Evolutionary conservation across 2,329 filamentous ascomycete species (phyloP).

Genomic region (Cladosporium sp.): DNA sequence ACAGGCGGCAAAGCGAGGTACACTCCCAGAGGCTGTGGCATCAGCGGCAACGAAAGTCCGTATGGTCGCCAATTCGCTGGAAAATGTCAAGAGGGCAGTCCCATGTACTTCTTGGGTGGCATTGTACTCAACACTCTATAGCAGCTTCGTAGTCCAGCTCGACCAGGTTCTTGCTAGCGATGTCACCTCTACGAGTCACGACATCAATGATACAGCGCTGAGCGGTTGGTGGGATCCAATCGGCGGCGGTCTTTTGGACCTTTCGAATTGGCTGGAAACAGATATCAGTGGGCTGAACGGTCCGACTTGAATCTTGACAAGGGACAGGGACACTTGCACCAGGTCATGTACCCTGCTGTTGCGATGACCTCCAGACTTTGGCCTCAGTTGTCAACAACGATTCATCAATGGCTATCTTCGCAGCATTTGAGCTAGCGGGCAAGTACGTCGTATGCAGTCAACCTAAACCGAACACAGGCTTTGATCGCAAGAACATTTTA

Average conservation of each 20-base stretch:
- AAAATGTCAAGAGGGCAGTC: conserved; percentile 1
- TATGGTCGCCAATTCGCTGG: conserved; percentile 1
- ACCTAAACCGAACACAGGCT: neutral
- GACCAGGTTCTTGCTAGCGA: conserved; percentile 5
- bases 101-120: conserved; percentile 6
- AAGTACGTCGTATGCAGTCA: neutral
- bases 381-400: no score
- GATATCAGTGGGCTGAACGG: no score
- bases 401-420: no score
- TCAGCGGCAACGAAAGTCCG: conserved; percentile 2
- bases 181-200: neutral
- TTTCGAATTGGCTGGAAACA: conserved; percentile 8
- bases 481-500: no score
- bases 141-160: conserved; percentile 1
- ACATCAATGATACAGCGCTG: neutral
- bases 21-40: neutral
- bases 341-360: no score
- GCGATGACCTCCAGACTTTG: no score
- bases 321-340: no score
- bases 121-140: conserved; percentile 7
- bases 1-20: conserved; percentile 3
- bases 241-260: conserved; percentile 1
- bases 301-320: no score
- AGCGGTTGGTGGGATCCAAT: conserved; percentile 9
- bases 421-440: no score